phyloP scores from a whole-genome alignment of 1,284 basidiomycete species.

The Athelia psychrophila region DNA sequence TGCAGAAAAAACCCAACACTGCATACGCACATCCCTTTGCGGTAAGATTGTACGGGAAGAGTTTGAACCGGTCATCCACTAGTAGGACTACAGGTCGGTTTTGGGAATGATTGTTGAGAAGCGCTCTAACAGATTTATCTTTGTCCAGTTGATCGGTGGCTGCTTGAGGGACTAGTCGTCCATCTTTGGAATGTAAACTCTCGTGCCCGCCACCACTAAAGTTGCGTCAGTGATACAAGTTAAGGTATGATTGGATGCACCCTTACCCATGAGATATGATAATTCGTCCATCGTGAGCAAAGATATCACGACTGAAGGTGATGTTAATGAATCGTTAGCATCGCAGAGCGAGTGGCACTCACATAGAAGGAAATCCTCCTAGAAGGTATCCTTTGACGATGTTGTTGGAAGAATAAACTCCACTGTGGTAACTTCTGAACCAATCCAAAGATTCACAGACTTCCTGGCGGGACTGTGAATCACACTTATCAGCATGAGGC shows the following conservation, averaged over 20 bases:
- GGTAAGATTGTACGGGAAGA: constrained; percentile 67
- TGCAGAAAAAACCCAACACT: constrained; percentile 70
- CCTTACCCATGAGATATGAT: constrained; percentile 81
- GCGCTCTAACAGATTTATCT: constrained; percentile 67
- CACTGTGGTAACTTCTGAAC: constrained; percentile 67
- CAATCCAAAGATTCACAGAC: constrained; percentile 73
- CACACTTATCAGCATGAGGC: background rate
- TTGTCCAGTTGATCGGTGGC: constrained; percentile 61
- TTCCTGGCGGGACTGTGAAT: constrained; percentile 75
- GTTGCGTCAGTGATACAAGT: constrained; percentile 1
- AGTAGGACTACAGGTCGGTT: constrained; percentile 60
- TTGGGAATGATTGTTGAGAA: constrained; percentile 51
- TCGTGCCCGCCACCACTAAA: constrained; percentile 67
- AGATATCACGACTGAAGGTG: constrained; percentile 59
- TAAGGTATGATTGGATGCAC: constrained; percentile 6
- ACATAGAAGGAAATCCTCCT: constrained; percentile 66
- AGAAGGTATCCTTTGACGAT: constrained; percentile 71
- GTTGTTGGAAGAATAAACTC: constrained; percentile 65
- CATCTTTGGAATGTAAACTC: constrained; percentile 39
- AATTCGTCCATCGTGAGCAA: constrained; percentile 56
- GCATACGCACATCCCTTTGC: constrained; percentile 56
- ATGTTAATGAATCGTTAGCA: constrained; percentile 1
- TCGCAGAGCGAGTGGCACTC: constrained; percentile 16
- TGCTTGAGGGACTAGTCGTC: constrained; percentile 32
- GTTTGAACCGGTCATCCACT: constrained; percentile 66